Conservation (phyloP, 2,329 filamentous ascomycete genomes). For the Salinomyces thailandicus region DNA sequence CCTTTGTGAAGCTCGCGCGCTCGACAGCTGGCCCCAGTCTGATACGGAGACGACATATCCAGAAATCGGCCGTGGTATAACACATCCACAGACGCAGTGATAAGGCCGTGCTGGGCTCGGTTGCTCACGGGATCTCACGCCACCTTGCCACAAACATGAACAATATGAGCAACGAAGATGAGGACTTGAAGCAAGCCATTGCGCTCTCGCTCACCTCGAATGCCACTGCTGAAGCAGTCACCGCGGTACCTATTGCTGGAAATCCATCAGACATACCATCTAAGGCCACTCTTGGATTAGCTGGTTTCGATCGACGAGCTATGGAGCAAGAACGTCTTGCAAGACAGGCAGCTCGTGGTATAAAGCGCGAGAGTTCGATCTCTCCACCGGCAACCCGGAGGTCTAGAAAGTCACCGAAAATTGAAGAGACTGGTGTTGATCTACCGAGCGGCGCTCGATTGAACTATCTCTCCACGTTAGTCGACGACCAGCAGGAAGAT, state of each 20-base stretch:
- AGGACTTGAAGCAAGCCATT: constrained; percentile 51
- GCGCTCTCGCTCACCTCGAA: constrained; percentile 26
- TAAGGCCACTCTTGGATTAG: constrained; percentile 19
- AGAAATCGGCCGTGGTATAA: too few relatives aligned
- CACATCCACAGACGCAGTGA: too few relatives aligned
- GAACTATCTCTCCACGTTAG: constrained; percentile 15
- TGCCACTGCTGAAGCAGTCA: neutral
- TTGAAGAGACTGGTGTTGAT: constrained; percentile 12
- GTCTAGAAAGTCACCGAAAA: constrained; percentile 18
- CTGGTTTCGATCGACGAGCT: constrained; percentile 60
- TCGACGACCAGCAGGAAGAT: constrained; percentile 13
- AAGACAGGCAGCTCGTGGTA: constrained; percentile 40
- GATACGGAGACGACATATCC: too few relatives aligned
- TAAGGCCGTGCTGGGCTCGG: too few relatives aligned
- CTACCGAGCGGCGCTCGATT: constrained; percentile 16
- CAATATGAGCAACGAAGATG: constrained; percentile 50
- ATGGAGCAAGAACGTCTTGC: constrained; percentile 80
- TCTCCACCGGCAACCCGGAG: constrained; percentile 25
- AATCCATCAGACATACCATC: neutral
- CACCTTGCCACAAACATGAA: too few relatives aligned
- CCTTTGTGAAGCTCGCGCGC: too few relatives aligned
- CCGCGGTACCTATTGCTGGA: neutral
- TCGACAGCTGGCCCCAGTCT: too few relatives aligned
- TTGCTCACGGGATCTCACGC: too few relatives aligned
- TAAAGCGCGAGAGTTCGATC: constrained; percentile 48